Conservation (phyloP, 768 basidiomycete species). For the Lentinus brumalis region DNA sequence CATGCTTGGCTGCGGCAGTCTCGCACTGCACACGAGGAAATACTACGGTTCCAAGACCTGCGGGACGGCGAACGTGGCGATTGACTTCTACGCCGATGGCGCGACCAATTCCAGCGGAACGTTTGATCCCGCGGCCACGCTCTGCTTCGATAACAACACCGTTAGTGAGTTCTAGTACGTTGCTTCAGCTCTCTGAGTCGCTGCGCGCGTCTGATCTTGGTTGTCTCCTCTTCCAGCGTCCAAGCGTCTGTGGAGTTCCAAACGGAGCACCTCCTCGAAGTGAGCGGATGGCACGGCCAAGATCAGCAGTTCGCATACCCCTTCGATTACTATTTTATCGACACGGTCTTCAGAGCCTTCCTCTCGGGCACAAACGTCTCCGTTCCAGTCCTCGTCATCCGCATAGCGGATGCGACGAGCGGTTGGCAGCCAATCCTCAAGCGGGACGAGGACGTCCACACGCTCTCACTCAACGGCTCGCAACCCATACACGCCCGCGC, state of each 20-base stretch:
- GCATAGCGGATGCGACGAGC: slow-evolving; percentile 19
- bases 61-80: slow-evolving; percentile 7
- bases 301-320: slow-evolving; percentile 23
- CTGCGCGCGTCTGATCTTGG: not conserved
- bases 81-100: slow-evolving; percentile 24
- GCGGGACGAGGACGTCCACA: slow-evolving; percentile 1
- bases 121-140: slow-evolving; percentile 16
- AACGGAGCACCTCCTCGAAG: slow-evolving; percentile 19
- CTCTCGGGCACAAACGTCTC: slow-evolving; percentile 9
- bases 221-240: slow-evolving; percentile 6
- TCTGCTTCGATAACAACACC: not conserved
- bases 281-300: slow-evolving; percentile 20
- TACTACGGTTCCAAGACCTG: slow-evolving; percentile 9
- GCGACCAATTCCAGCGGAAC: slow-evolving; percentile 5
- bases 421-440: slow-evolving; percentile 9
- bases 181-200: not conserved
- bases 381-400: slow-evolving; percentile 16
- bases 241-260: slow-evolving; percentile 18
- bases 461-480: slow-evolving; percentile 4
- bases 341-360: slow-evolving; percentile 14
- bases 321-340: slow-evolving; percentile 22
- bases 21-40: not conserved
- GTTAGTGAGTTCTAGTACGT: slow-evolving; percentile 1
- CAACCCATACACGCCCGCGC: not conserved
- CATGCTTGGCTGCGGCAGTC: slow-evolving; percentile 21